Evolutionary conservation across 805 yeast genomes (phyloP).

Genomic region (Saturnispora serradocipensis): DNA sequence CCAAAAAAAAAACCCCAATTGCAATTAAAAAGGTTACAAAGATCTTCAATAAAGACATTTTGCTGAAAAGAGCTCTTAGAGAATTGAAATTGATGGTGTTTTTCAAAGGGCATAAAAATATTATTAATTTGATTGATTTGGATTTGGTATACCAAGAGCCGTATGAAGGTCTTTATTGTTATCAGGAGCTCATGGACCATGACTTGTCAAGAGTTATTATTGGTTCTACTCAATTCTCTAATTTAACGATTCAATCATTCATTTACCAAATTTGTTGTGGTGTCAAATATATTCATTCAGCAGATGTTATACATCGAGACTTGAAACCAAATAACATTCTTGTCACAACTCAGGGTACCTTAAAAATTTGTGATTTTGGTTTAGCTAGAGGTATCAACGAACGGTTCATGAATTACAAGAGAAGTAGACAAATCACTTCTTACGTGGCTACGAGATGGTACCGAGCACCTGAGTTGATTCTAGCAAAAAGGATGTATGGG

Average conservation of each 20-base stretch:
- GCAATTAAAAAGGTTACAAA: conserved; percentile 78
- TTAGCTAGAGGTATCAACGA: conserved; percentile 65
- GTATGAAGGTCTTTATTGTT: conserved; percentile 81
- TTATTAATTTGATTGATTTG: conserved; percentile 62
- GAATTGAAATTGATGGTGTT: conserved; percentile 75
- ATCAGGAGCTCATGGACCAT: conserved; percentile 75
- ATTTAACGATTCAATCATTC: conserved; percentile 69
- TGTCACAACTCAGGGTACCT: conserved; percentile 59
- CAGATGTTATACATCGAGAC: conserved; percentile 88
- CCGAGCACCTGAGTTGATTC: conserved; percentile 82
- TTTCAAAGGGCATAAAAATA: conserved; percentile 80
- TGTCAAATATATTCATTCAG: conserved; percentile 79
- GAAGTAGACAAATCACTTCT: conserved; percentile 43
- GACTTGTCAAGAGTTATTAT: conserved; percentile 79
- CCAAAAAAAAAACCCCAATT: conserved; percentile 31
- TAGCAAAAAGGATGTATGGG: conserved; percentile 49
- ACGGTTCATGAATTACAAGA: conserved; percentile 16
- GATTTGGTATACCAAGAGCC: conserved; percentile 61
- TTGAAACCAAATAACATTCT: conserved; percentile 86
- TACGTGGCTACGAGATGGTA: conserved; percentile 96
- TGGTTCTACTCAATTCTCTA: conserved; percentile 69
- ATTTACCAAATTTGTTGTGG: conserved; percentile 81
- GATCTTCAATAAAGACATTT: conserved; percentile 57
- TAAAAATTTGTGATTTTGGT: conserved; percentile 92
- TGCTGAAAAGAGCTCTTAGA: conserved; percentile 71